Base-by-base conservation (phyloP, 768 basidiomycete species). In the Pluteus cervinus region DNA sequence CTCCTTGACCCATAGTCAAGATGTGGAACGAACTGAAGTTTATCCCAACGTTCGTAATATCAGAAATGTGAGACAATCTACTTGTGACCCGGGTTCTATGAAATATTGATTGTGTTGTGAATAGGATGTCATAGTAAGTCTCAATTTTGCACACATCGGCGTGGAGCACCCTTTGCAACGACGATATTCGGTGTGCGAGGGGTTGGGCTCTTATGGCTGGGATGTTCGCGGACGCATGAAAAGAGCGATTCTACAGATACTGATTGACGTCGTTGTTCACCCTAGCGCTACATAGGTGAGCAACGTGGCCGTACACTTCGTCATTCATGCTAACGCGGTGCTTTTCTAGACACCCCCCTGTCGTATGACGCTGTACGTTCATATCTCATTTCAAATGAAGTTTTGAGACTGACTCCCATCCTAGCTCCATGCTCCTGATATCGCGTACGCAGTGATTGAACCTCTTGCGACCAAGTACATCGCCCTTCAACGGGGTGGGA, bases 381-480 rank as follows among this genome's bases (percentile, higher is more conserved):
- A 14, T 25, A 18, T 20, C 40, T 29, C 10, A 14, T 37, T 14
- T 33, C 37, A 1, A 18, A 24, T 23, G 3, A 33, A 6, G 3
- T 11, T 29, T 31, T 18, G 23, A 40, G 14, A 37, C 41, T 24
- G 28, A 24, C 9, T 31, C 20, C 37, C 25, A 18, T 38, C 36
- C 11, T 58, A 93, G 81, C 66, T 96, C 30, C 74, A 73, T 1
- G 81, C 83, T 1, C 88, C 93, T 2, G 93, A 97, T 55, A 72
- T 92, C 24, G 90, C 86, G 2, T 96, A 96, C 55, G 85, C 88
- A 1, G 80, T 97, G 44, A 70, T 94, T 38, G 83, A 81, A 24
- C 93, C 93, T 1, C 69, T 97, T 22, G 76, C 81, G 32, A 86
- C 92, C 41, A 94, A 92, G 62, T 96, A 96, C 58, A 63, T 74